Evolutionary conservation across 768 basidiomycete species (phyloP).

Genomic region (Dentipellis fragilis): DNA sequence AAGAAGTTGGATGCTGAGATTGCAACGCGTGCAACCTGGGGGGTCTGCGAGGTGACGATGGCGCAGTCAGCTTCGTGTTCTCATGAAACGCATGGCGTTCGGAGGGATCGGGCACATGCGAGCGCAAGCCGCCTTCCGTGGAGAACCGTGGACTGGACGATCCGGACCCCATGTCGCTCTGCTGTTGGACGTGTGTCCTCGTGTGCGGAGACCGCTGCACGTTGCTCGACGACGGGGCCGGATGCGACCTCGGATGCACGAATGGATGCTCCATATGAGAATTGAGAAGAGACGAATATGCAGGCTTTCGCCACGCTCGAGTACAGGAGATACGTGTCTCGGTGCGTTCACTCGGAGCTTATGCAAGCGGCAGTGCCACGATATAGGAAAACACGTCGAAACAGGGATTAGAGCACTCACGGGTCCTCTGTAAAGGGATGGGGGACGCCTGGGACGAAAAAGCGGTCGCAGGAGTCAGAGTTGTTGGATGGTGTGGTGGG

Average conservation of each 20-base stretch:
- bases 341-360: conserved; percentile 4
- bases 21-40: conserved; percentile 44
- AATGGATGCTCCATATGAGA: conserved; percentile 9
- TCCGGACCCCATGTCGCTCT: conserved; percentile 12
- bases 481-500: neutral
- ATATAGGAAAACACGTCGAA: conserved; percentile 12
- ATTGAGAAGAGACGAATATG: conserved; percentile 1
- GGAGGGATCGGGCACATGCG: too few relatives aligned
- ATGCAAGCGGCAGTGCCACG: conserved; percentile 9
- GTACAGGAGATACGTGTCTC: neutral
- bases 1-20: conserved; percentile 25
- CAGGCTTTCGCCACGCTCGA: neutral
- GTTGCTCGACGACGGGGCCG: conserved; percentile 11
- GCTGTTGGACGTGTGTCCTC: conserved; percentile 2
- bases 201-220: conserved; percentile 2
- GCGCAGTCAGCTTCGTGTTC: conserved; percentile 39
- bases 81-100: conserved; percentile 8
- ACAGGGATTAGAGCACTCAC: conserved; percentile 15
- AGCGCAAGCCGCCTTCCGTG: too few relatives aligned
- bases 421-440: conserved; percentile 3
- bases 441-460: conserved; percentile 11
- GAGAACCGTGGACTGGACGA: neutral
- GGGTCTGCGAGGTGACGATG: conserved; percentile 32
- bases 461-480: neutral
- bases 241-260: conserved; percentile 2